Evolutionary conservation across 2,329 filamentous ascomycete genomes (phyloP), one percentile per base, ranked within the genome.

Genomic region (Beauveria medogensis): DNA sequence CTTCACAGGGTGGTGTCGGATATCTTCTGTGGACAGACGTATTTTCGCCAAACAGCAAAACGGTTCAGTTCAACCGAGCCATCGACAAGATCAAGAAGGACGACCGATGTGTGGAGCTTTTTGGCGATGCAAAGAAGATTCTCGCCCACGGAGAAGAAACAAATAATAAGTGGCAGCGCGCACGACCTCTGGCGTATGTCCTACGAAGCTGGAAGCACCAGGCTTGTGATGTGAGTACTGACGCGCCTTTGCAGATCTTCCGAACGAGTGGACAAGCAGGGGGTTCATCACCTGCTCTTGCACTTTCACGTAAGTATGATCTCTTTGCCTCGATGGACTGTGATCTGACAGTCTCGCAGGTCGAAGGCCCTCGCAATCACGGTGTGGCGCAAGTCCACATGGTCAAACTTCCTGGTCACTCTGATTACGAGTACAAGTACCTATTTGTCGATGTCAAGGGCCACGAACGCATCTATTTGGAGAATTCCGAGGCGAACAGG

Each of bases 21-120:
- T 91, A 90, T 67, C 80, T 94, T 55, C 79, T 96, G 24, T 96
- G 89, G 74, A 82, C 84, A 4, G 91, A 96, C 64, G 89, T 96
- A 50, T 91, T 96, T 73, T 89, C 89, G 4, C 82, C 89, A 22
- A 88, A 92, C 70, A 94, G 90, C 78, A 92, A 91, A 74, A 93
- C 89, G 18, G 84, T 86, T 61, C 86, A 94, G 71, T 97, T 96
- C 80, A 96, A 95, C 76, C 87, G 89, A 64, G 90, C 91, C 1
- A 89, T 95, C 53, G 84, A 90, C 69, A 85, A 86, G 63, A 86
- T 97, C 71, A 90, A 88, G 71, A 80, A 82, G 57, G 89, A 95
- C 69, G 72, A 82, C 0, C 80, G 84, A 61, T 95, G 90, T 70
- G 78, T 86, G 30, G 84, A 88, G 61, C 72, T 96, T 7, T 82